Conservation (phyloP, 1,284 basidiomycete species). For the Phylloboletellus chloephorus region DNA sequence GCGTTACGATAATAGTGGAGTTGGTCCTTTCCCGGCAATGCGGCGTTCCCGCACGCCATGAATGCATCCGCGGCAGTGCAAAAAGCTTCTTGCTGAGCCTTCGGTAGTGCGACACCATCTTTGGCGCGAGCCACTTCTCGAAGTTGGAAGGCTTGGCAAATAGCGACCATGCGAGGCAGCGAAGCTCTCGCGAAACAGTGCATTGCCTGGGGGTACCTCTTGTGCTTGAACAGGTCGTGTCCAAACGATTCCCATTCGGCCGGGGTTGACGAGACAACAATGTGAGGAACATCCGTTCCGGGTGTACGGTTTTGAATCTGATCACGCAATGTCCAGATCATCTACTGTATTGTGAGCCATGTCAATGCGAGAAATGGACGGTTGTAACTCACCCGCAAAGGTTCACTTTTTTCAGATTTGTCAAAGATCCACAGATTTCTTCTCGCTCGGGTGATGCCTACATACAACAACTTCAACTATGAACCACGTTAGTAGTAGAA, state of each 20-base stretch:
- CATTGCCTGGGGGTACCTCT: slow-evolving; percentile 54
- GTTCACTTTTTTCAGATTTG: slow-evolving; percentile 48
- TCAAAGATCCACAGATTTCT: slow-evolving; percentile 67
- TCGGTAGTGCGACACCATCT: slow-evolving; percentile 16
- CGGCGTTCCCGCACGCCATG: slow-evolving; percentile 34
- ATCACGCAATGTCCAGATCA: slow-evolving; percentile 42
- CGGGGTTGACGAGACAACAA: slow-evolving; percentile 43
- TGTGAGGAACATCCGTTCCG: slow-evolving; percentile 39
- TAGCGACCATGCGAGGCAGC: slow-evolving; percentile 38
- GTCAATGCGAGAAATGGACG: background rate
- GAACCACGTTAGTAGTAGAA: slow-evolving; percentile 3
- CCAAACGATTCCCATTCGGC: slow-evolving; percentile 56
- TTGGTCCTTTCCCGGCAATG: slow-evolving; percentile 24
- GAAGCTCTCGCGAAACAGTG: slow-evolving; percentile 56
- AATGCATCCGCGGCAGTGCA: slow-evolving; percentile 47
- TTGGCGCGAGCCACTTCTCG: slow-evolving; percentile 39
- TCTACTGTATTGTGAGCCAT: slow-evolving; percentile 30
- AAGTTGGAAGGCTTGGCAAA: slow-evolving; percentile 43
- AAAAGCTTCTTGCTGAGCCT: slow-evolving; percentile 37
- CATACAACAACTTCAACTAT: slow-evolving; percentile 64
- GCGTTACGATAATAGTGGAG: slow-evolving; percentile 44
- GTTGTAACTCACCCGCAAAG: slow-evolving; percentile 47
- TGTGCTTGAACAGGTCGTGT: slow-evolving; percentile 47
- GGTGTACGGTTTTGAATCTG: slow-evolving; percentile 43
- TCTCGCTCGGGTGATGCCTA: slow-evolving; percentile 63